Evolutionary conservation across 805 yeast genomes (phyloP), one percentile per base, ranked within the genome.

Genomic region (Sugiyamaella lignohabitans): DNA sequence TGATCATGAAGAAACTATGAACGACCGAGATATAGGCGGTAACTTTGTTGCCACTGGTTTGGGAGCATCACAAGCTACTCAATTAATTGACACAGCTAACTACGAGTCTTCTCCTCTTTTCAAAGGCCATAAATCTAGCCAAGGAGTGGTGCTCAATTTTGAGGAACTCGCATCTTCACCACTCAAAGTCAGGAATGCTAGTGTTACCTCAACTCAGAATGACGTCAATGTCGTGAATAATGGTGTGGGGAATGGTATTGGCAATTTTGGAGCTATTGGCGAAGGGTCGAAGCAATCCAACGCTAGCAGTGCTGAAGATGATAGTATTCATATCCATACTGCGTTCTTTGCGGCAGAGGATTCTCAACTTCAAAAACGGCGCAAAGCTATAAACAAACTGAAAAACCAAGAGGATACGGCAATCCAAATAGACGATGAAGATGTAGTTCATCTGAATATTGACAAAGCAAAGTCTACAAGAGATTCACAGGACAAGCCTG

Each of bases 111-210:
- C 32, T 27, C 14, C 32, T 8, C 32, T 14, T 8, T 27, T 27
- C 14, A 14, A 14, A 14, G 32, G 32, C 8, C 8, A 27, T 27
- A 27, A 8, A 27, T 14, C 32, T 8, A 27, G 14, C 8, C 11
- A 27, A 8, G 14, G 14, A 8, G 32, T 8, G 32, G 14, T 14
- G 8, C 32, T 27, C 14, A 14, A 27, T 37, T 42, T 42, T 34
- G 45, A 42, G 19, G 40, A 42, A 3, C 29, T 42, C 11, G 45
- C 40, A 6, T 42, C 45, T 6, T 42, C 45, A 14, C 45, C 45
- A 5, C 18, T 19, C 19, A 42, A 32, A 18, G 16, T 18, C 4
- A 4, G n/a, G 5, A 22, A 24, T 16, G 6, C 10, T 8, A 16
- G 19, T 6, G 37, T 19, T n/a, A n/a, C n/a, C n/a, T n/a, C n/a